phyloP scores from a whole-genome alignment of 78 protist species.

The Pigoraptor vietnamica region DNA sequence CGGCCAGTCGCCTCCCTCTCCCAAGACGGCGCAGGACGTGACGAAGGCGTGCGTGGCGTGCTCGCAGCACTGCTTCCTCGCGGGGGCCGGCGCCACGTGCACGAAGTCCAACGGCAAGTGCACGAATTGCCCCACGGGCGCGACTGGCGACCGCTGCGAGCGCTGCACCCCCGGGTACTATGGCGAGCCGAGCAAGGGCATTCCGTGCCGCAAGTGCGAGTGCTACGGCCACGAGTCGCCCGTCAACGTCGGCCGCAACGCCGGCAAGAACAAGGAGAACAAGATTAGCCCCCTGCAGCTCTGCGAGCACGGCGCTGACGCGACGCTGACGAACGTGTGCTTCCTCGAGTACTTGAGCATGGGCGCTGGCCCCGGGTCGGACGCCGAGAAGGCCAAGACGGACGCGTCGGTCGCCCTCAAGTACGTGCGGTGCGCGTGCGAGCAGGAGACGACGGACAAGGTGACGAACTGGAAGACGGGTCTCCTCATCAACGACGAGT shows the following conservation, averaged over 20 bases:
- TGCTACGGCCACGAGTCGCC: not conserved
- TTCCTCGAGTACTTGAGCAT: not conserved
- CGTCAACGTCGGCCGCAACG: not conserved
- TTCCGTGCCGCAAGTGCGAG: not conserved
- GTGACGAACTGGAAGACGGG: not conserved
- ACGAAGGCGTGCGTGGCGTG: not conserved
- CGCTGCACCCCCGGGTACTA: not conserved
- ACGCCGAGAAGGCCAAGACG: not conserved
- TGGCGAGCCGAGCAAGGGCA: not conserved
- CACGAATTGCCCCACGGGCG: not conserved
- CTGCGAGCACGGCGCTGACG: not conserved
- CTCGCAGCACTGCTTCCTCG: not conserved
- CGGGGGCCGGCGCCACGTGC: not conserved
- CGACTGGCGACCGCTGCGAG: not conserved
- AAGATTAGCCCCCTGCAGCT: not conserved
- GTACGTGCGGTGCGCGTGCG: not conserved
- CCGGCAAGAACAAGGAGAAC: not conserved
- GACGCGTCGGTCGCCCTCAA: not conserved
- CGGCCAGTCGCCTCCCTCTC: not conserved
- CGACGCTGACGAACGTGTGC: not conserved
- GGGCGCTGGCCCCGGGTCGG: not conserved
- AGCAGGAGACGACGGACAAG: not conserved
- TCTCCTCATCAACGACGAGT: not conserved
- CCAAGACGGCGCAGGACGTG: not conserved
- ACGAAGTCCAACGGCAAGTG: not conserved